Conservation (phyloP, 2,329 filamentous ascomycete species). For the Blastomyces parvus region DNA sequence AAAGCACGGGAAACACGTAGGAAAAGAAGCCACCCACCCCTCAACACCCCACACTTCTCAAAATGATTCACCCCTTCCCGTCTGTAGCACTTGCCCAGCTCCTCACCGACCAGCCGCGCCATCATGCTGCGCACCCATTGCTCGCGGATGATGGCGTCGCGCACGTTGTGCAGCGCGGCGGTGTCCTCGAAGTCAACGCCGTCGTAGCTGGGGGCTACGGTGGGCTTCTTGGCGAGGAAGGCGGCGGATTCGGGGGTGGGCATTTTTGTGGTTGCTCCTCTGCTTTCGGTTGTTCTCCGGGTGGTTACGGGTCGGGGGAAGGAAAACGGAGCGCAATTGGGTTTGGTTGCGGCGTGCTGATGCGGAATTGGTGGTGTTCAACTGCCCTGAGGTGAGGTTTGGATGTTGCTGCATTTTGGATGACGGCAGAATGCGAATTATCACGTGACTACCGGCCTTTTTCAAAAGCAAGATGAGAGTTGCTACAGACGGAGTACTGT, state of each 20-base stretch:
- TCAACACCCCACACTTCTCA: constrained; percentile 57
- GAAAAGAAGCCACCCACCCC: constrained; percentile 43
- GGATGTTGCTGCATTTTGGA: too few species aligned
- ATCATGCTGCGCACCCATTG: constrained; percentile 63
- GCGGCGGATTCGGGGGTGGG: constrained; percentile 55
- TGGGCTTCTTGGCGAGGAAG: constrained; percentile 57
- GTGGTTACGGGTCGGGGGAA: not conserved
- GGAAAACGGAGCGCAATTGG: constrained; percentile 6
- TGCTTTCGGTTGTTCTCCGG: not conserved
- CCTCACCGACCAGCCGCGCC: constrained; percentile 55
- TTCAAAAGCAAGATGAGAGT: too few species aligned
- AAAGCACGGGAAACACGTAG: not conserved
- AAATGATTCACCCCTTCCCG: constrained; percentile 58
- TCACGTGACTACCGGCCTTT: too few species aligned
- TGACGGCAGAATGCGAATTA: too few species aligned
- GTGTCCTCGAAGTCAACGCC: constrained; percentile 60
- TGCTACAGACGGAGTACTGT: too few species aligned
- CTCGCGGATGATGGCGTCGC: constrained; percentile 56
- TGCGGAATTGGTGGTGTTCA: not conserved
- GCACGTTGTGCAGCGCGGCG: constrained; percentile 52
- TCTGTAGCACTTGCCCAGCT: constrained; percentile 58
- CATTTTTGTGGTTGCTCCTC: constrained; percentile 35
- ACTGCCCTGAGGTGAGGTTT: not conserved
- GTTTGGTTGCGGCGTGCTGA: not conserved
- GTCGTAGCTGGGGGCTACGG: constrained; percentile 55